Base-by-base conservation (phyloP, 352 stramenopile species). In the Aphanomyces astaci region DNA sequence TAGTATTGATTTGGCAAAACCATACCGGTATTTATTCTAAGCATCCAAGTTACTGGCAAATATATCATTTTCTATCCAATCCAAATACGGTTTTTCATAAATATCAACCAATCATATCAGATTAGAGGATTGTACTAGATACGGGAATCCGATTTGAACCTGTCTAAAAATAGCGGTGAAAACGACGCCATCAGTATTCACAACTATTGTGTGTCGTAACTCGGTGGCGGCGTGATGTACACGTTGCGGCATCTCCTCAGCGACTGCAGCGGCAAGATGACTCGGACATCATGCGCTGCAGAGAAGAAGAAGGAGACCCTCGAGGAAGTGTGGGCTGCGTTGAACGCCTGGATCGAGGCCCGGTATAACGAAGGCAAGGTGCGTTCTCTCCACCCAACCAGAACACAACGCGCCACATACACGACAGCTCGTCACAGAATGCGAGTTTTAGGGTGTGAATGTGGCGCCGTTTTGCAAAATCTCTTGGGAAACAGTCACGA, bases 341-440 rank as follows among this genome's bases (percentile, higher is more conserved):
- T 91, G 48, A 91, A 89, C 62, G 83, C 83, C 54, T 91, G 83
- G 83, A 84, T 91, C 62, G 80, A 88, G 49, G 86, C 80, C 45
- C 81, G 81, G 39, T 88, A 89, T 63, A 76, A 74, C 48, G 46
- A 77, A 27, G 83, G 81, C 73, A 91, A 89, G 74, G 82, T 87
- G 70, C 32, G 45, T 28, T n/a, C n/a, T n/a, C n/a, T n/a, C n/a
- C n/a, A n/a, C n/a, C n/a, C n/a, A n/a, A n/a, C n/a, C n/a, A n/a
- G n/a, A n/a, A n/a, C n/a, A n/a, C n/a, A n/a, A n/a, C n/a, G n/a
- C n/a, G n/a, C n/a, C n/a, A n/a, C n/a, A n/a, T n/a, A n/a, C n/a
- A n/a, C n/a, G n/a, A n/a, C n/a, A n/a, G n/a, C n/a, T n/a, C n/a
- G n/a, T 43, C 7, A 15, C 36, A 43, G 7, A 15, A 7, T 43